phyloP scores from a whole-genome alignment of 192 early-diverging fungal species.

The Podila verticillata region DNA sequence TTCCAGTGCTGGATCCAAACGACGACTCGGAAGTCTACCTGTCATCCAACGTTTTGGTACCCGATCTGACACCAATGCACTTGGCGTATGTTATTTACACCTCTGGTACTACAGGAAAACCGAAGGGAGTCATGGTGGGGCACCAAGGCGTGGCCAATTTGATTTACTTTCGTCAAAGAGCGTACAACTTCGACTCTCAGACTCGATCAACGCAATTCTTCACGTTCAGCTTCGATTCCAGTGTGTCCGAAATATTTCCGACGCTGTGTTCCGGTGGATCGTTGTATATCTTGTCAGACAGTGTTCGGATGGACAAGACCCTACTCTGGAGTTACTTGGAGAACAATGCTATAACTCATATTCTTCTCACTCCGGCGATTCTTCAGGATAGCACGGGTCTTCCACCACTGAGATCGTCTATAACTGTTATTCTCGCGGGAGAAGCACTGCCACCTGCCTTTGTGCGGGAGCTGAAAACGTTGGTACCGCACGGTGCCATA shows the following conservation, averaged over 20 bases:
- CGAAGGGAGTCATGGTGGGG: slow-evolving; percentile 36
- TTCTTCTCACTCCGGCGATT: slow-evolving; percentile 1
- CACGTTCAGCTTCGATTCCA: slow-evolving; percentile 17
- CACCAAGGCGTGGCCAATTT: slow-evolving; percentile 8
- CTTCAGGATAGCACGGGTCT: slow-evolving; percentile 13
- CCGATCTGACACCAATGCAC: not conserved
- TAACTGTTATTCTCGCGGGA: slow-evolving; percentile 1
- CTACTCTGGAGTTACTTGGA: not conserved
- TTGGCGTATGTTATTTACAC: slow-evolving; percentile 33
- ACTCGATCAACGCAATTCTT: slow-evolving; percentile 13
- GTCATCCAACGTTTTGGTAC: not conserved
- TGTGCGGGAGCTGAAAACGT: not conserved
- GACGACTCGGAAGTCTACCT: slow-evolving; percentile 3
- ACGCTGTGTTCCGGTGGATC: slow-evolving; percentile 12
- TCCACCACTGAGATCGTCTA: not conserved
- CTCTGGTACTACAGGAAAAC: slow-evolving; percentile 48
- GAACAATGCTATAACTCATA: not conserved
- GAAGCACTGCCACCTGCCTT: not conserved
- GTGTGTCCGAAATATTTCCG: slow-evolving; percentile 10
- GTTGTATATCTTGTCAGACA: slow-evolving; percentile 1
- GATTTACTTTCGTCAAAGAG: not conserved
- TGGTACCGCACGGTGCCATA: slow-evolving; percentile 3
- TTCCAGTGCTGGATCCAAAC: slow-evolving; percentile 2
- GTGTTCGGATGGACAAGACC: not conserved
- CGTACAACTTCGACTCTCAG: not conserved